These are phyloP conservation scores for Myxozyma vanderwaltii DNA, from an alignment of 805 yeast species.

Conservation along the genomic window DNA sequence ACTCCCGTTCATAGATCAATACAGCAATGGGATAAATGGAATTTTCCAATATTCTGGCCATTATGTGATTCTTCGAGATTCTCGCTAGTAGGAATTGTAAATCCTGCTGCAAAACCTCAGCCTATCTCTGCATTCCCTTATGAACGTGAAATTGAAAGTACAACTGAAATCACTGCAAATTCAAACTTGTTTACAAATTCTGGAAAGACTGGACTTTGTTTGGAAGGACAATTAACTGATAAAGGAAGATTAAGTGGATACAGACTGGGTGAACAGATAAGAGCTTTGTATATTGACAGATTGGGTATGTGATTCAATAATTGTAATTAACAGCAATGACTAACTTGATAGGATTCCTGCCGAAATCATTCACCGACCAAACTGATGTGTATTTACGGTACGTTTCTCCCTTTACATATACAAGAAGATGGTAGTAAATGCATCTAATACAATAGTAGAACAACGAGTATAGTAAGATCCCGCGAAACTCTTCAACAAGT, in stretches of 20 bases:
- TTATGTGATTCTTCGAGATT: conserved; percentile 28
- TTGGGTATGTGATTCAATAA: conserved; percentile 15
- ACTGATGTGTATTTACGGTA: conserved; percentile 28
- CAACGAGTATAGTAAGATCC: conserved; percentile 32
- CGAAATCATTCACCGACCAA: conserved; percentile 13
- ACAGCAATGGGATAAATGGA: conserved; percentile 33
- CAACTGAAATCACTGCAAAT: conserved; percentile 10
- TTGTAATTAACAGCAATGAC: too few species aligned
- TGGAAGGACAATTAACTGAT: conserved; percentile 34
- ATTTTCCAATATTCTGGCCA: conserved; percentile 34
- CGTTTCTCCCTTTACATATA: not conserved
- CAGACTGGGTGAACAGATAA: conserved; percentile 27
- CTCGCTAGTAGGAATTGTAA: conserved; percentile 25
- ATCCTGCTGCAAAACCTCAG: conserved; percentile 13
- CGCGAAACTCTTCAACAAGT: conserved; percentile 34
- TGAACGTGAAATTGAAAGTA: conserved; percentile 32
- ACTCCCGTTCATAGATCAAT: conserved; percentile 28
- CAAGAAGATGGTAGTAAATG: not conserved
- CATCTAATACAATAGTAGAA: not conserved
- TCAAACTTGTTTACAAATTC: conserved; percentile 17
- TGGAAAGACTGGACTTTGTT: conserved; percentile 20
- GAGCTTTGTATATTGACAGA: conserved; percentile 31
- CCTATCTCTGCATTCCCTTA: conserved; percentile 22
- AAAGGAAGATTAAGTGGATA: conserved; percentile 28
- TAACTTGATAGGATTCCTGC: conserved; percentile 19